Base-by-base conservation (phyloP, 2,329 filamentous ascomycete genomes). In the Paramyrothecium roridum region DNA sequence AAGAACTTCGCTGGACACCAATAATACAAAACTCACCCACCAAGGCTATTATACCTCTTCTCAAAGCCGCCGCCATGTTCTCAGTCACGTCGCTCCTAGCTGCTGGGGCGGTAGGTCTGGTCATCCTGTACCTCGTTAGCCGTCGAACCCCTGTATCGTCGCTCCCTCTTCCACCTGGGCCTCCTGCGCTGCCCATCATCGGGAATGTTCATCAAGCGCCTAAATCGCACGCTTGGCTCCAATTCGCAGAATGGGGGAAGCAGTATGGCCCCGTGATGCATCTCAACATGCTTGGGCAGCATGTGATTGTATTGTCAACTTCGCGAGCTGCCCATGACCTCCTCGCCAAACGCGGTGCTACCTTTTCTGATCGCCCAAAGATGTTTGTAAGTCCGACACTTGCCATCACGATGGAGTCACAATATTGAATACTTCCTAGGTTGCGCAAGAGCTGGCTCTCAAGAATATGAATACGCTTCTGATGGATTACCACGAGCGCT, bases 191-290 rank as follows among this genome's bases (percentile, higher is more conserved):
- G 2, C 63, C 62, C 2, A 8, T 66, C 1, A 58, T 65, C 19
- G 63, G 63, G 11, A 65, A 65, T 30, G 48, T 66, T 21, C 64
- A 65, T 26, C 64, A 66, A 47, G 43, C 60, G 8, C 60, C 63
- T 20, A 62, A 67, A 12, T 67, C 64, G 54, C 83, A 84, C 62
- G 81, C 82, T 2, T 85, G 82, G 82, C 73, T 83, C 22, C 80
- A 79, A 65, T 83, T 84, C 59, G 79, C 84, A 53, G 63, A 79
- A 59, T 64, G 61, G 62, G 56, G 57, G 43, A 62, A 60, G 46
- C 21, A 59, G 13, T 64, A 65, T 37, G 64, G 63, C 4, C 61
- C 62, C 1, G 52, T 66, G 23, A 58, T 65, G 47, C 54, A 61
- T n/a, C 50, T 66, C 3, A 62, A 53, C 52, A 61, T 63, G 56